Conservation (phyloP, 2,329 filamentous ascomycete species). For the Colletotrichum truncatum region DNA sequence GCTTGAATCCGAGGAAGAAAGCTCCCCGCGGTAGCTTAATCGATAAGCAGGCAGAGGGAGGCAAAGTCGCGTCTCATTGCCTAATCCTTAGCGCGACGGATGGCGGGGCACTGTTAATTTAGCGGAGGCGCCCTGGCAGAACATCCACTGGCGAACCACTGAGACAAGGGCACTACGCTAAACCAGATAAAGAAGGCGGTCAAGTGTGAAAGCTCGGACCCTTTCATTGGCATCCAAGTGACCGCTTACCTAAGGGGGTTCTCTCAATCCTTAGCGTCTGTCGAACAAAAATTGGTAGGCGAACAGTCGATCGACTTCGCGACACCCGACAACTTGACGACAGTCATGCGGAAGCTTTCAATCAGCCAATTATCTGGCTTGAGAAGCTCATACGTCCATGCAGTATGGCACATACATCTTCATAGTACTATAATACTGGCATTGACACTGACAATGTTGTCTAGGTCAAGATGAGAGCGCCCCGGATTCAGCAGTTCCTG, state of each 20-base stretch:
- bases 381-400: not conserved
- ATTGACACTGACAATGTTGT: constrained; percentile 2
- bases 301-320: constrained; percentile 13
- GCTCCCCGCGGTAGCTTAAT: constrained; percentile 22
- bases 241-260: constrained; percentile 16
- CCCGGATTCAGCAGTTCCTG: constrained; percentile 24
- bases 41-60: constrained; percentile 24
- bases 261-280: constrained; percentile 20
- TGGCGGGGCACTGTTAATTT: constrained; percentile 26
- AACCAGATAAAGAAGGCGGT: constrained; percentile 7
- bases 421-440: too few relatives aligned
- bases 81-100: not conserved
- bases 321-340: constrained; percentile 9
- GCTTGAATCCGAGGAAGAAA: not conserved
- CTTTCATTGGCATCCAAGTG: not conserved
- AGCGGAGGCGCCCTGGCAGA: constrained; percentile 13
- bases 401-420: too few relatives aligned
- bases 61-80: constrained; percentile 18
- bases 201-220: not conserved
- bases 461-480: constrained; percentile 31
- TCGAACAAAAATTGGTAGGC: constrained; percentile 26
- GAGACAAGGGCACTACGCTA: not conserved
- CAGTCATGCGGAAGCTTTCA: constrained; percentile 15
- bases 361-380: not conserved
- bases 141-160: constrained; percentile 1